Base-by-base conservation (phyloP, 805 yeast genomes). In the Scheffersomyces ergatensis region DNA sequence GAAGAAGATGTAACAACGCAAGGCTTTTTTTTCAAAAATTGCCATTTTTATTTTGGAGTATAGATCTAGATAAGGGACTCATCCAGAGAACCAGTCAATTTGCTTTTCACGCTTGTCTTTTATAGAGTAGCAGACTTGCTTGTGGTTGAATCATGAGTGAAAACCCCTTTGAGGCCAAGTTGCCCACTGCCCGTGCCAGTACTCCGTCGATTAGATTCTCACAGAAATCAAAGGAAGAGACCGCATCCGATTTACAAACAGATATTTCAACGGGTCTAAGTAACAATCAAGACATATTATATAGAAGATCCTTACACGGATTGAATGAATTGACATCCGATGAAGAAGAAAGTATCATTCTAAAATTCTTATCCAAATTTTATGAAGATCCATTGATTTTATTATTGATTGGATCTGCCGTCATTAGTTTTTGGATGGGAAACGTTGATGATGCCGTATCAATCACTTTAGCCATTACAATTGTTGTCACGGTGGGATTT, bases 401-500 rank as follows among this genome's bases (percentile, higher is more conserved):
- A 50, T 69, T 93, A 43, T 74, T 93, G 53, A 86, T 90, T 31
- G 97, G 93, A 0, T 89, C 97, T 0, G 97, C 99, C 0, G 77
- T 76, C 2, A 74, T 93, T 26, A 83, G 95, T 47, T 86, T 92
- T 50, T 63, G 87, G 53, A 88, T 93, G 95, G 96, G 97, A n/a
- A 93, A 93, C 64, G 80, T 81, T 24, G 97, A 93, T 59, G 99
- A 93, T 62, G 96, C 98, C 2, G 70, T 93, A n/a, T 83, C 93
- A 50, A 93, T 93, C 51, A 83, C 97, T 0, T 70, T 90, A 47
- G 99, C 99, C 3, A 88, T 93, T 37, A 53, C 87, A 33, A 90
- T 93, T 50, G 99, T 93, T 24, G 97, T 93, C 11, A 80, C 93
- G 1, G 99, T 93, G 27, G 99, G 99, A 0, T 93, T 93, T 66